Evolutionary conservation across 495 filamentous ascomycete genomes (phyloP), one percentile per base, ranked within the genome.

Genomic region (Daldinia caldariorum): DNA sequence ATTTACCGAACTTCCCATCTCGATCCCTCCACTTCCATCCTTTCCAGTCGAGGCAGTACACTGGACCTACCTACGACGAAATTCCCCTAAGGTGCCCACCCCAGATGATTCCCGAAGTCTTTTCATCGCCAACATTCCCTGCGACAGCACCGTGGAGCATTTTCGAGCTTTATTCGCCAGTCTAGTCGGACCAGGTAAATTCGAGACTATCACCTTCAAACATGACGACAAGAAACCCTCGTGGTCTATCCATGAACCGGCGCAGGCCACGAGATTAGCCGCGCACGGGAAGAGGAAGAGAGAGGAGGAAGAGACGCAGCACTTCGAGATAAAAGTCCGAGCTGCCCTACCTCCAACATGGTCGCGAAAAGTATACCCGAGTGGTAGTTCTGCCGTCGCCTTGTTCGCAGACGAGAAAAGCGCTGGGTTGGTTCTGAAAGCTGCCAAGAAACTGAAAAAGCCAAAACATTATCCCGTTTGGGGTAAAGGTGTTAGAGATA

Each of bases 51-150:
- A 84, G n/a, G 85, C 84, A 64, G 87, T 84, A 53, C 95, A 99
- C 81, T 92, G 92, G 81, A 84, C 98, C 76, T 97, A 97, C 79
- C 78, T 97, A 57, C 91, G 90, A 61, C 88, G 87, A 34, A 93
- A 97, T 76, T 85, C 89, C 47, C 94, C 91, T 61, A 91, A 89
- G 72, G 84, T 94, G 26, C 89, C 92, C 14, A 90, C 90, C 10
- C 82, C 87, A 16, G 84, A 90, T 73, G 88, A 94, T 73, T 76
- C 85, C 22, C 89, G 93, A 63, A 91, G 90, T 51, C 85, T 99
- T 26, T 99, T 97, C 80, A 74, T 94, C 22, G 89, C 93, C 66
- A 98, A 99, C 76, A 75, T 94, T 6, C 96, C 95, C 37, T 82
- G 93, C 70, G 94, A 97, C 78, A 88, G 91, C 61, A 97, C 92